Evolutionary conservation across 2,329 filamentous ascomycete species (phyloP).

Genomic region (Chalaropsis thielavioides): DNA sequence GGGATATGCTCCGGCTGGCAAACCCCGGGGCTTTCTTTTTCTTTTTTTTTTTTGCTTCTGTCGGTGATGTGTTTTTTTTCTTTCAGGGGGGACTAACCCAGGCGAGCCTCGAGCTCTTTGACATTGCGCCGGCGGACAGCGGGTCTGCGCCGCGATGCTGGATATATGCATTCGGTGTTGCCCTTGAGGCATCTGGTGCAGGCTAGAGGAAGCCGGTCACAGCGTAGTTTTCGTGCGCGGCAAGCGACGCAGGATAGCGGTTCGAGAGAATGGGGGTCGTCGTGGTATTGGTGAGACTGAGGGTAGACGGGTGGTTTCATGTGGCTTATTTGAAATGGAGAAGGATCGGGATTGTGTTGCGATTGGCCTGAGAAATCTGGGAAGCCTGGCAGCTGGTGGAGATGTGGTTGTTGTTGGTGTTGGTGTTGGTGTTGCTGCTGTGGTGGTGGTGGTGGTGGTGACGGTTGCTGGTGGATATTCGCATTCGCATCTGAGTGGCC

Average conservation of each 20-base stretch:
- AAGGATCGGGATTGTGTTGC: background rate
- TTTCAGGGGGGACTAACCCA: conserved; percentile 44
- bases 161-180: conserved; percentile 68
- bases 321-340: background rate
- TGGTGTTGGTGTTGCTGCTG: background rate
- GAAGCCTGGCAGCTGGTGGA: background rate
- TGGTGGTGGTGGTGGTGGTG: background rate
- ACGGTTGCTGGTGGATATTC: background rate
- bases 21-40: background rate
- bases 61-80: background rate
- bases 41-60: too few species aligned
- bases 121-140: conserved; percentile 82
- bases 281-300: background rate
- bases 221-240: conserved; percentile 71
- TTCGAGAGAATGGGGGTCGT: conserved; percentile 22
- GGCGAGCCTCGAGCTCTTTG: conserved; percentile 71
- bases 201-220: conserved; percentile 64
- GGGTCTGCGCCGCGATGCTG: conserved; percentile 76
- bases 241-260: conserved; percentile 70
- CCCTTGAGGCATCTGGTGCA: conserved; percentile 68
- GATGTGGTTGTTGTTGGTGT: background rate
- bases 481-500: background rate
- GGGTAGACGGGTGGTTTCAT: background rate
- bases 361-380: too few species aligned
- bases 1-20: background rate